Conservation (phyloP, 2,329 filamentous ascomycete species). For the Aurifilum marmelostoma region DNA sequence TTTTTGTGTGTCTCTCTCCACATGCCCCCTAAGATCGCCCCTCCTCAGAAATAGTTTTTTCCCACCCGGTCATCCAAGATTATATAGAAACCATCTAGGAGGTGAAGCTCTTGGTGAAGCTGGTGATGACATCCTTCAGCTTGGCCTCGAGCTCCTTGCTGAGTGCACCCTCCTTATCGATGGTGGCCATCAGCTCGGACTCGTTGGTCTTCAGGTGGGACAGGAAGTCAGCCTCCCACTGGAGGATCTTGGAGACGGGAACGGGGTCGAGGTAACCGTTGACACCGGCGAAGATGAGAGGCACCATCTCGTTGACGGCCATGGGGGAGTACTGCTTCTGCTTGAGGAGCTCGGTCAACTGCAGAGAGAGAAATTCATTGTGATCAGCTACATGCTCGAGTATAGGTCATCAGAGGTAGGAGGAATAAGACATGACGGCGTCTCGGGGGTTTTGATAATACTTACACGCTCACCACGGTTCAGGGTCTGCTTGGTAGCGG, state of each 20-base stretch:
- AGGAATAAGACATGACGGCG: not conserved
- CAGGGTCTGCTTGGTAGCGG: slow-evolving; percentile 97
- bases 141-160: slow-evolving; percentile 91
- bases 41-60: slow-evolving; percentile 31
- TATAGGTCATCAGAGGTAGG: slow-evolving; percentile 28
- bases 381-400: slow-evolving; percentile 30
- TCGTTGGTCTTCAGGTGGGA: slow-evolving; percentile 91
- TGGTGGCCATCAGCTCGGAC: slow-evolving; percentile 77
- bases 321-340: slow-evolving; percentile 99
- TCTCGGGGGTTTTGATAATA: slow-evolving; percentile 33
- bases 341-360: slow-evolving; percentile 96
- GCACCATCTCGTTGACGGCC: slow-evolving; percentile 99
- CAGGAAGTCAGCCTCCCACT: slow-evolving; percentile 95
- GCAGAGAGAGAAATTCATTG: slow-evolving; percentile 32
- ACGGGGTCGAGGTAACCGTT: slow-evolving; percentile 91
- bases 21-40: slow-evolving; percentile 37
- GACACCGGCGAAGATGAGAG: slow-evolving; percentile 98
- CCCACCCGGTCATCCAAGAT: slow-evolving; percentile 39
- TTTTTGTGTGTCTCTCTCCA: slow-evolving; percentile 40
- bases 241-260: slow-evolving; percentile 86
- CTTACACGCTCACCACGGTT: slow-evolving; percentile 95
- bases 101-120: slow-evolving; percentile 93
- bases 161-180: slow-evolving; percentile 93
- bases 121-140: slow-evolving; percentile 74
- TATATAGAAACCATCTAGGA: slow-evolving; percentile 47